These are phyloP conservation scores for Rubia balearica DNA, from an alignment of 305 asterid genomes.

Conservation along the genomic window DNA sequence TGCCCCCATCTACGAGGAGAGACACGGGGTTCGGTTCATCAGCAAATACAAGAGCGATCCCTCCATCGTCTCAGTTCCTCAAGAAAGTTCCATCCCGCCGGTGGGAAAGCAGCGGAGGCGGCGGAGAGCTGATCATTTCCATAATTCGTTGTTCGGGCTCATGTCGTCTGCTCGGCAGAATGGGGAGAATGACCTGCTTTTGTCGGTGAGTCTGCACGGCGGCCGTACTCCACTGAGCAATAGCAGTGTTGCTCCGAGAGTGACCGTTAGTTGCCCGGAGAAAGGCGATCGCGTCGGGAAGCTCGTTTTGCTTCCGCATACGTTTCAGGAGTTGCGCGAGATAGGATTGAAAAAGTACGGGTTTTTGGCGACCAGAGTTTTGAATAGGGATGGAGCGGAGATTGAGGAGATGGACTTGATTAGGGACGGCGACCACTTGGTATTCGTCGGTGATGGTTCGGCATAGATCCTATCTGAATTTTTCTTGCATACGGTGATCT, in stretches of 20 bases:
- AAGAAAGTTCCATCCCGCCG: slow-evolving; percentile 26
- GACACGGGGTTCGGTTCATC: slow-evolving; percentile 49
- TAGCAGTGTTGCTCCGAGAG: slow-evolving; percentile 30
- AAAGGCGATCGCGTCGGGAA: slow-evolving; percentile 54
- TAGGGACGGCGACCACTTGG: slow-evolving; percentile 69
- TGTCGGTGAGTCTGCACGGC: slow-evolving; percentile 24
- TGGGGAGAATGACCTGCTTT: slow-evolving; percentile 31
- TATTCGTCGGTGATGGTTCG: slow-evolving; percentile 31
- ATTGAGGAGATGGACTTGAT: slow-evolving; percentile 58
- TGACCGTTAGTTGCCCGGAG: slow-evolving; percentile 72
- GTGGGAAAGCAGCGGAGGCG: slow-evolving; percentile 47
- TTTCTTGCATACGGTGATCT: not conserved
- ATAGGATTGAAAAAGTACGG: slow-evolving; percentile 47
- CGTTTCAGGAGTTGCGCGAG: slow-evolving; percentile 44
- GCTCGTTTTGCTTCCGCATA: slow-evolving; percentile 48
- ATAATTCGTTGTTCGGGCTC: slow-evolving; percentile 67
- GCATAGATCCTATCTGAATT: not conserved
- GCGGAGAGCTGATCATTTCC: slow-evolving; percentile 33
- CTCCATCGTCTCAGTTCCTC: slow-evolving; percentile 29
- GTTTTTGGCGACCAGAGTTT: slow-evolving; percentile 31
- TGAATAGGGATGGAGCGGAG: slow-evolving; percentile 52
- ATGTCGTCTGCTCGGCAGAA: slow-evolving; percentile 44
- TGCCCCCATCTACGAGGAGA: slow-evolving; percentile 31
- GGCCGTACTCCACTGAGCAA: slow-evolving; percentile 3
- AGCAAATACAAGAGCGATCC: slow-evolving; percentile 70